Conservation (phyloP, 345 rosid genomes). For the Salix koriyanagi region DNA sequence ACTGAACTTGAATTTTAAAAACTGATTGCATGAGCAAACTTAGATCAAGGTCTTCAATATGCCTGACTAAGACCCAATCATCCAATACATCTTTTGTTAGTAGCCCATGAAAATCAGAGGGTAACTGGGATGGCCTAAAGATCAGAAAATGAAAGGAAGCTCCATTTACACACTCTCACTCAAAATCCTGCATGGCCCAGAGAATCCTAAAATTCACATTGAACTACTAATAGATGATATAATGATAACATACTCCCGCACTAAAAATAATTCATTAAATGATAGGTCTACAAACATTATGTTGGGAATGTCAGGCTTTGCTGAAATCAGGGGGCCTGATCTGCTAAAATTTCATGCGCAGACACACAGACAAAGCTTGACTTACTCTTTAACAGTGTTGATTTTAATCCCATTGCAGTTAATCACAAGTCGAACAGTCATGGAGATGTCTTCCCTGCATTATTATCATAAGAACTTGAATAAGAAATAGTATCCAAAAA, state of each 20-base stretch:
- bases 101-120: background rate
- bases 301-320: background rate
- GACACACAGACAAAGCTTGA: slow-evolving; percentile 1
- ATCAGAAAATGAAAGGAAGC: background rate
- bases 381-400: slow-evolving; percentile 81
- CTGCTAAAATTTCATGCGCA: slow-evolving; percentile 3
- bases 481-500: background rate
- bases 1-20: background rate
- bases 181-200: background rate
- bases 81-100: too few relatives aligned
- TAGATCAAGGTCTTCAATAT: background rate
- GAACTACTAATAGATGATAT: background rate
- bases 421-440: slow-evolving; percentile 91
- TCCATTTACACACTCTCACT: background rate
- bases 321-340: slow-evolving; percentile 1
- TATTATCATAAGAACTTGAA: slow-evolving; percentile 9
- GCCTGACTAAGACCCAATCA: background rate
- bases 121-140: background rate
- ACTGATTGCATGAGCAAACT: background rate
- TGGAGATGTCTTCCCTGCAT: slow-evolving; percentile 71
- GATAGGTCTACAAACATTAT: background rate
- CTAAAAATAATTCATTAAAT: background rate
- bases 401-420: slow-evolving; percentile 86
- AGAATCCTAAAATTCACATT: background rate
- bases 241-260: background rate